phyloP scores from a whole-genome alignment of 345 rosid genomes.

The Populus ilicifolia region DNA sequence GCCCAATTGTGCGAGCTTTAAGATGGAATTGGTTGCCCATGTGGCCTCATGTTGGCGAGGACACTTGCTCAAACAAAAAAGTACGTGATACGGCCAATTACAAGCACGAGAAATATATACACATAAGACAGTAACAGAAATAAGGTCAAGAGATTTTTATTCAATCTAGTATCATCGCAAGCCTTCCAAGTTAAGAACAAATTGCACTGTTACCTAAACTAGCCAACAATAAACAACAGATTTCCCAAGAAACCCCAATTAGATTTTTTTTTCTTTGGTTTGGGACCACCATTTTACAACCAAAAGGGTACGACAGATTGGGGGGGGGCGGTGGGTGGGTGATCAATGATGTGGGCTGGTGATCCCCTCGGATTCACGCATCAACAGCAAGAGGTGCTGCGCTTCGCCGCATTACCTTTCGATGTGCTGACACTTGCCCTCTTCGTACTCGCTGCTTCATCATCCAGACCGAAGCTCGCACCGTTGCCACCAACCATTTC shows the following conservation, averaged over 20 bases:
- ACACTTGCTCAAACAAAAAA: not conserved
- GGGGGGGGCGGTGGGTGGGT: not conserved
- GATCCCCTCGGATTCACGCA: conserved; percentile 1
- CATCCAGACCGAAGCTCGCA: conserved; percentile 21
- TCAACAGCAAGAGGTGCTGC: conserved; percentile 33
- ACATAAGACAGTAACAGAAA: no score
- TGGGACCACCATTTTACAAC: not conserved
- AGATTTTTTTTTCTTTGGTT: not conserved
- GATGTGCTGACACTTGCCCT: conserved; percentile 42
- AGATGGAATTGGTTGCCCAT: not conserved
- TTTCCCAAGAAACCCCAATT: not conserved
- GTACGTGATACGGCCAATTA: no score
- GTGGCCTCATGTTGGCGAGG: not conserved
- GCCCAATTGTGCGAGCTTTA: not conserved
- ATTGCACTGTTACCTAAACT: not conserved
- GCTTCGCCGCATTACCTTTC: conserved; percentile 37
- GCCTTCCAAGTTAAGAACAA: not conserved
- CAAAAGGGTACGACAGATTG: not conserved
- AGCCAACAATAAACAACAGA: not conserved
- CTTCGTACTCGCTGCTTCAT: conserved; percentile 32
- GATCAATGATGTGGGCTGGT: not conserved
- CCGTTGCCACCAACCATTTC: conserved; percentile 71
- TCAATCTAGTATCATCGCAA: not conserved
- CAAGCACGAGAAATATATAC: no score
- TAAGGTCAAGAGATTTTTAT: not conserved